Conservation (phyloP, 2,329 filamentous ascomycete species). For the Clarireedia sp. region DNA sequence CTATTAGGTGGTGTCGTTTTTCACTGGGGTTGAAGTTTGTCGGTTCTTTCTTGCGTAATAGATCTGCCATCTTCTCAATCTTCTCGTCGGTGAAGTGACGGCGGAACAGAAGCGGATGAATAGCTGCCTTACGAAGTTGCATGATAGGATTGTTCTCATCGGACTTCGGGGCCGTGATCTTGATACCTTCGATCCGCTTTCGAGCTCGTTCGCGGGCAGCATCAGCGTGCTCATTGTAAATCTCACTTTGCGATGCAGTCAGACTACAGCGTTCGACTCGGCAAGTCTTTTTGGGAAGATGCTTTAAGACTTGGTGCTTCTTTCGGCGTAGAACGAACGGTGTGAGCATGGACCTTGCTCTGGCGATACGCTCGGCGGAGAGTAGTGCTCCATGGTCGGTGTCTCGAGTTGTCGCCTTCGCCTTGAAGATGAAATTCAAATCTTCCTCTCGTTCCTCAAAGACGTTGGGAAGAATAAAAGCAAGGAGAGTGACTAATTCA, state of each 20-base stretch:
- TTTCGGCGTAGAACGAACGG: slow-evolving; percentile 91
- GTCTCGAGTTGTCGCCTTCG: slow-evolving; percentile 79
- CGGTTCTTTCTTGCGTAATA: slow-evolving; percentile 62
- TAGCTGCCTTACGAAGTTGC: slow-evolving; percentile 83
- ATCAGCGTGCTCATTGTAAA: slow-evolving; percentile 66
- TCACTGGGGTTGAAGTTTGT: slow-evolving; percentile 42
- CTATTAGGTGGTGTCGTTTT: slow-evolving; percentile 43
- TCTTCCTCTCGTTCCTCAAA: slow-evolving; percentile 72
- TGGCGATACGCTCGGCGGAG: slow-evolving; percentile 76
- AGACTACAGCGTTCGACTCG: slow-evolving; percentile 76
- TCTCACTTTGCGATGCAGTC: slow-evolving; percentile 59
- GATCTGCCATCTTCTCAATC: slow-evolving; percentile 68
- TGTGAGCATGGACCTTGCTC: slow-evolving; percentile 85
- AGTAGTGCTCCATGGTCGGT: slow-evolving; percentile 74
- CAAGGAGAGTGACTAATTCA: slow-evolving; percentile 81
- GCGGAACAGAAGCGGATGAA: slow-evolving; percentile 84
- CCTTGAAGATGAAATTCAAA: slow-evolving; percentile 81
- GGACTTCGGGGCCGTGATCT: slow-evolving; percentile 38
- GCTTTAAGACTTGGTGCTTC: slow-evolving; percentile 82
- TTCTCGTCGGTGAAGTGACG: slow-evolving; percentile 68
- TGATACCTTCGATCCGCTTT: slow-evolving; percentile 44
- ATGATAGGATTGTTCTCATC: slow-evolving; percentile 71
- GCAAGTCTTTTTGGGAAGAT: slow-evolving; percentile 73
- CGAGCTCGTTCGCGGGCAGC: slow-evolving; percentile 52
- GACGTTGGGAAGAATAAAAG: slow-evolving; percentile 84